These are phyloP conservation scores for Aspergillus pseudonomiae DNA, from an alignment of 2,329 filamentous ascomycete species.

Conservation along the genomic window DNA sequence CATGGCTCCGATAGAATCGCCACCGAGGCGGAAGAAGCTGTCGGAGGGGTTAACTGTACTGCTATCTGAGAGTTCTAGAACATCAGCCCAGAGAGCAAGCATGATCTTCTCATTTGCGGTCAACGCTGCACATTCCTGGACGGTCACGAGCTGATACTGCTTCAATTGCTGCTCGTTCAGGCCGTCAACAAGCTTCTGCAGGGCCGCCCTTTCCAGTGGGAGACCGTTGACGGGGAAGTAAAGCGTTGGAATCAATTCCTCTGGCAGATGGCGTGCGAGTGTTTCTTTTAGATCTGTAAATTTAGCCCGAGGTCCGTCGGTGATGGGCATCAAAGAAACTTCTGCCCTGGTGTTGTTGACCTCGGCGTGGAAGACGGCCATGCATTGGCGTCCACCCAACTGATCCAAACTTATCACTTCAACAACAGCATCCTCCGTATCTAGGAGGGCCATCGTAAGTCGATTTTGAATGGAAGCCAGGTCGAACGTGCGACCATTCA, in stretches of 20 bases:
- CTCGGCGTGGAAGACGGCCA: not conserved
- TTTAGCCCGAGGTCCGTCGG: not conserved
- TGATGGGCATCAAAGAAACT: not conserved
- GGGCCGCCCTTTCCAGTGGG: not conserved
- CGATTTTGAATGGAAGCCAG: not conserved
- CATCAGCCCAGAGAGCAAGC: constrained; percentile 10
- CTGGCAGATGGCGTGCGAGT: not conserved
- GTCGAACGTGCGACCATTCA: not conserved
- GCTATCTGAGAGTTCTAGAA: constrained; percentile 27
- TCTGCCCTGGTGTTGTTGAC: not conserved
- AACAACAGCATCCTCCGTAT: not conserved
- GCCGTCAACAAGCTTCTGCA: not conserved
- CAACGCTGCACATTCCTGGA: not conserved
- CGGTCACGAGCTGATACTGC: not conserved
- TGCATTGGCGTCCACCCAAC: not conserved
- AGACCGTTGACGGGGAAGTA: not conserved
- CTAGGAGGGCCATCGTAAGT: not conserved
- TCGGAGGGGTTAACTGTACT: constrained; percentile 18
- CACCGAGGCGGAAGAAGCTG: constrained; percentile 35
- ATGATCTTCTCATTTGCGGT: not conserved
- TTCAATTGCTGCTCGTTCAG: not conserved
- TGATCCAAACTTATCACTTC: not conserved
- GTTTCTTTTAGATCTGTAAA: not conserved
- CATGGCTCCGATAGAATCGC: constrained; percentile 35
- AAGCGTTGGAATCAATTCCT: not conserved